Conservation (phyloP, 495 filamentous ascomycete genomes). For the Hypomontagnella monticulosa region DNA sequence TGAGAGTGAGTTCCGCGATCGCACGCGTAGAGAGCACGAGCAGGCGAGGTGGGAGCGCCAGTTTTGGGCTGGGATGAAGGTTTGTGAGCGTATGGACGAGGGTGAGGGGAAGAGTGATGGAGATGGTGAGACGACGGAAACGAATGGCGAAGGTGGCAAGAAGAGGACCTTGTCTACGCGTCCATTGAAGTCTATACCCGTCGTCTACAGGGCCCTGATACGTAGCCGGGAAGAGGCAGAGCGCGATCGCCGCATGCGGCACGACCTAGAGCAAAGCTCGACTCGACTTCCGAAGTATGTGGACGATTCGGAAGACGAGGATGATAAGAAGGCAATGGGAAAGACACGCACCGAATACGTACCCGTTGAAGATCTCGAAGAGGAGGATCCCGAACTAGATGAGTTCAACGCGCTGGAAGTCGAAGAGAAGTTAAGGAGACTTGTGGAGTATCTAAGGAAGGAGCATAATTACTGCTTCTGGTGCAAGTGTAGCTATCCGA, state of each 20-base stretch:
- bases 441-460: conserved; percentile 75
- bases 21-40: conserved; percentile 77
- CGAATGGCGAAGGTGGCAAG: conserved; percentile 39
- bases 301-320: conserved; percentile 62
- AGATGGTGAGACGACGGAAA: conserved; percentile 7
- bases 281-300: conserved; percentile 61
- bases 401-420: conserved; percentile 77
- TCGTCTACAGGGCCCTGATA: conserved; percentile 82
- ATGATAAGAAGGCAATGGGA: conserved; percentile 59
- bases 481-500: conserved; percentile 85
- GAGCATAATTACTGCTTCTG: conserved; percentile 91
- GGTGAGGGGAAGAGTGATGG: conserved; percentile 45
- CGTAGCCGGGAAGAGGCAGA: conserved; percentile 75
- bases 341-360: conserved; percentile 53
- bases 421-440: conserved; percentile 67
- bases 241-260: conserved; percentile 70
- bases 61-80: conserved; percentile 80
- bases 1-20: conserved; percentile 81
- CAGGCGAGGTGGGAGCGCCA: conserved; percentile 71
- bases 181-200: conserved; percentile 69
- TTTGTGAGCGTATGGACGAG: conserved; percentile 77
- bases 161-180: conserved; percentile 58
- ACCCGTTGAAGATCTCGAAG: conserved; percentile 76
- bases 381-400: conserved; percentile 87
- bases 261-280: conserved; percentile 73